phyloP scores from a whole-genome alignment of 2,329 filamentous ascomycete species.

The Exophiala sp. region DNA sequence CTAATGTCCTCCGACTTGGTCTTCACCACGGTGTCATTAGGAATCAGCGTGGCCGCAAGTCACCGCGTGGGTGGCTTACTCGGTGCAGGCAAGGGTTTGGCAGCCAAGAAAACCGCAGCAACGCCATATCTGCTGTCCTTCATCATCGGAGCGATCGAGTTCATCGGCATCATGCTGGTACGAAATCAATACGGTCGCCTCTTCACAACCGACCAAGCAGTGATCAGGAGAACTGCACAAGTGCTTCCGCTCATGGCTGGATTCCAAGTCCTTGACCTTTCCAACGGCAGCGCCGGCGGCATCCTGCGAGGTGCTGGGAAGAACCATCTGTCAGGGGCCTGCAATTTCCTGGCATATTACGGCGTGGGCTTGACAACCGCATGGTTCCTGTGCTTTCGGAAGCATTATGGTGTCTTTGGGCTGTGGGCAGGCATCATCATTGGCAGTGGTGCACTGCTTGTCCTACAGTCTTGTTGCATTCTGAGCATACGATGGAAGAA shows the following conservation, averaged over 20 bases:
- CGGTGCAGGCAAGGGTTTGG: slow-evolving; percentile 5
- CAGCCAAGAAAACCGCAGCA: neutral
- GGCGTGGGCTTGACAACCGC: slow-evolving; percentile 18
- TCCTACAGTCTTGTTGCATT: slow-evolving; percentile 20
- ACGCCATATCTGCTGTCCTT: slow-evolving; percentile 16
- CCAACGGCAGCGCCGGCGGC: slow-evolving; percentile 16
- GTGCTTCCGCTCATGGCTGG: slow-evolving; percentile 17
- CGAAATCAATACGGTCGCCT: slow-evolving; percentile 10
- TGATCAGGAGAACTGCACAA: slow-evolving; percentile 8
- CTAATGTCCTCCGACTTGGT: slow-evolving; percentile 20
- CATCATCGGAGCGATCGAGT: slow-evolving; percentile 12
- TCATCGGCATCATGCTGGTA: slow-evolving; percentile 8
- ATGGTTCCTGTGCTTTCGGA: slow-evolving; percentile 24
- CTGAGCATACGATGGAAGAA: slow-evolving; percentile 18
- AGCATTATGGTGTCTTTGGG: slow-evolving; percentile 19
- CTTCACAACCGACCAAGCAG: slow-evolving; percentile 10
- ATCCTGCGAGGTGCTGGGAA: slow-evolving; percentile 16
- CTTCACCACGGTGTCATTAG: slow-evolving; percentile 17
- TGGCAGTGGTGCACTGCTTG: slow-evolving; percentile 19
- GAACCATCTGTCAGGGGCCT: slow-evolving; percentile 13
- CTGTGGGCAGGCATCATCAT: slow-evolving; percentile 25
- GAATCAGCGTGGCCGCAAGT: slow-evolving; percentile 11
- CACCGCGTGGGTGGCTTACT: slow-evolving; percentile 14
- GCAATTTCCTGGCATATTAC: slow-evolving; percentile 21
- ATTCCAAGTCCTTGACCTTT: slow-evolving; percentile 19